Evolutionary conservation across 2,329 filamentous ascomycete genomes (phyloP).

Genomic region (Aspergillus proliferans): DNA sequence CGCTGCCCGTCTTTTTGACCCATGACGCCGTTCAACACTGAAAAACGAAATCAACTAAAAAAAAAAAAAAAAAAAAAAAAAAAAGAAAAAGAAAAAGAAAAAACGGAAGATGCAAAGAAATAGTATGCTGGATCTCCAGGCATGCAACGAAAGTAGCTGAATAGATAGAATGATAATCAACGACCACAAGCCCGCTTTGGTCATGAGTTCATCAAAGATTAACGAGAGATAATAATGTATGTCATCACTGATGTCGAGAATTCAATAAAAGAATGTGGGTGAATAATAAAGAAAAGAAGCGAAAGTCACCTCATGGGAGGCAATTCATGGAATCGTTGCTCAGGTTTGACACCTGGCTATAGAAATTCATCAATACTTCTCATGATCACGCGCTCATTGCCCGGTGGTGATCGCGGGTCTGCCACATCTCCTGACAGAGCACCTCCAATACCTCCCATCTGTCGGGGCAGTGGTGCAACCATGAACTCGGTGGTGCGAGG

Average conservation of each 20-base stretch:
- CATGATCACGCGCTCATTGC: slow-evolving; percentile 36
- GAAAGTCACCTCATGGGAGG: slow-evolving; percentile 13
- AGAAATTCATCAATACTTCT: slow-evolving; percentile 42
- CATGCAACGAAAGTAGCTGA: background rate
- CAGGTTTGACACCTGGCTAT: slow-evolving; percentile 16
- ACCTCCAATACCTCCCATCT: slow-evolving; percentile 29
- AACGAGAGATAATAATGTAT: slow-evolving; percentile 2
- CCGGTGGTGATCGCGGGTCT: slow-evolving; percentile 37
- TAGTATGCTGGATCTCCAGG: background rate
- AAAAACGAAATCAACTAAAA: background rate
- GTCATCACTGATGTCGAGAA: background rate
- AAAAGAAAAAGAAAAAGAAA: background rate
- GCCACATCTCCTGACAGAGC: slow-evolving; percentile 14
- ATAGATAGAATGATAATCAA: slow-evolving; percentile 6
- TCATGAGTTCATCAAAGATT: slow-evolving; percentile 28
- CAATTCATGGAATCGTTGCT: slow-evolving; percentile 27
- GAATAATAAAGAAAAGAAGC: slow-evolving; percentile 7
- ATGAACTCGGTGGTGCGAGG: slow-evolving; percentile 41
- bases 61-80: background rate
- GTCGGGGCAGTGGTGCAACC: slow-evolving; percentile 29
- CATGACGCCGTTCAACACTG: slow-evolving; percentile 16
- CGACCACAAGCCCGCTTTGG: slow-evolving; percentile 39
- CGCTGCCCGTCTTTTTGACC: slow-evolving; percentile 21
- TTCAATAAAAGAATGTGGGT: slow-evolving; percentile 2
- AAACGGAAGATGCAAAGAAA: background rate